phyloP scores from a whole-genome alignment of 768 basidiomycete species.

The Pleurotus giganteus region DNA sequence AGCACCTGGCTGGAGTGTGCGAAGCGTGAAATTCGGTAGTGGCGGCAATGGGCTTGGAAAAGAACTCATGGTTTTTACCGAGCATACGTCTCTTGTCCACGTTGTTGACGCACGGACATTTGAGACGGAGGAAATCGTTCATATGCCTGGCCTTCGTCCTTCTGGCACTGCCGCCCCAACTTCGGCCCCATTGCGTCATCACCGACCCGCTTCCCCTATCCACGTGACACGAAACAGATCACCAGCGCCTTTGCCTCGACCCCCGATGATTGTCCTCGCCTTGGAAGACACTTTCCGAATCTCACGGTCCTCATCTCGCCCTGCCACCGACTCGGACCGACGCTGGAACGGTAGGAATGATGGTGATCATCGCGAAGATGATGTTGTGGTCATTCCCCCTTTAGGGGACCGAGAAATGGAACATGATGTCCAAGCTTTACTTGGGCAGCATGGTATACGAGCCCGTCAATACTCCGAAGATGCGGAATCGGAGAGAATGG shows the following conservation, averaged over 20 bases:
- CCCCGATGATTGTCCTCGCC: conserved; percentile 43
- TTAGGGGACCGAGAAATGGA: conserved; percentile 55
- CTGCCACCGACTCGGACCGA: not conserved
- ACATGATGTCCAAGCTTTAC: conserved; percentile 53
- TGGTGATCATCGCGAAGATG: conserved; percentile 29
- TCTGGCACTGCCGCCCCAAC: not conserved
- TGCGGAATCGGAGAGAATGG: not conserved
- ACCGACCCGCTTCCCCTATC: conserved; percentile 5
- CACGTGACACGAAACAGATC: conserved; percentile 7
- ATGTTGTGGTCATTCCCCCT: conserved; percentile 53
- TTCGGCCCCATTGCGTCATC: conserved; percentile 9
- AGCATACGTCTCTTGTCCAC: conserved; percentile 85
- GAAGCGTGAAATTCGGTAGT: conserved; percentile 83
- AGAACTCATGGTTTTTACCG: conserved; percentile 88
- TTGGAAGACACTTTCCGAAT: conserved; percentile 62
- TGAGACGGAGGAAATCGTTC: conserved; percentile 68
- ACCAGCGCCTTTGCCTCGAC: conserved; percentile 8
- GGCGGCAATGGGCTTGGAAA: conserved; percentile 50
- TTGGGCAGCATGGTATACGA: conserved; percentile 47
- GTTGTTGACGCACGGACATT: conserved; percentile 87
- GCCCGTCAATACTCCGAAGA: conserved; percentile 25
- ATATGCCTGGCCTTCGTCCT: conserved; percentile 42
- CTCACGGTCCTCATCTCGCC: conserved; percentile 14
- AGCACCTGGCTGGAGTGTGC: conserved; percentile 80
- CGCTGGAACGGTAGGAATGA: conserved; percentile 16